These are phyloP conservation scores for Aphanomyces cochlioides DNA, from an alignment of 352 stramenopile genomes.

Conservation along the genomic window DNA sequence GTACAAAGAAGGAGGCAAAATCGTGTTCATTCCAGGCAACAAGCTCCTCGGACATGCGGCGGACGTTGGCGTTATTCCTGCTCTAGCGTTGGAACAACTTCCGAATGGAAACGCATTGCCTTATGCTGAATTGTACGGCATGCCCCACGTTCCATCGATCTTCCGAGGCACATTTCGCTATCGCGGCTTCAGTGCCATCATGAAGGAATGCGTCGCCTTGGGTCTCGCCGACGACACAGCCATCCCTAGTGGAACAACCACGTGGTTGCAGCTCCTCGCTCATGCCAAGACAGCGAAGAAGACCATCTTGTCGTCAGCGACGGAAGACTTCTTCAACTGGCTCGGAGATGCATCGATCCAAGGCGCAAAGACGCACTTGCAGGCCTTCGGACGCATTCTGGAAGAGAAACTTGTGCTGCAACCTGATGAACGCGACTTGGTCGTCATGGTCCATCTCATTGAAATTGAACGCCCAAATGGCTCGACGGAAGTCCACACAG, in stretches of 20 bases:
- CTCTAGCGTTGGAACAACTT: constrained; percentile 75
- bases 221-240: constrained; percentile 55
- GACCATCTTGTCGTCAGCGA: constrained; percentile 28
- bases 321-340: constrained; percentile 42
- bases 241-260: constrained; percentile 21
- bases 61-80: constrained; percentile 46
- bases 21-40: constrained; percentile 53
- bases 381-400: constrained; percentile 49
- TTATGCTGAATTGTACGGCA: constrained; percentile 79
- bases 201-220: constrained; percentile 61
- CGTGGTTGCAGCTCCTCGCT: constrained; percentile 51
- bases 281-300: constrained; percentile 34
- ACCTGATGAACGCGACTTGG: constrained; percentile 70
- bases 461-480: constrained; percentile 42
- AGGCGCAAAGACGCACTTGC: constrained; percentile 33
- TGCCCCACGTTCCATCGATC: constrained; percentile 55
- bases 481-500: constrained; percentile 45
- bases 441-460: constrained; percentile 56
- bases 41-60: constrained; percentile 50
- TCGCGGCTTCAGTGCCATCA: constrained; percentile 65
- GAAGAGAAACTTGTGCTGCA: constrained; percentile 55
- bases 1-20: constrained; percentile 49
- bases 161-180: constrained; percentile 87
- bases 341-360: constrained; percentile 34
- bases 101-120: constrained; percentile 81